phyloP scores from a whole-genome alignment of 768 basidiomycete species.

The Trametopsis cervina region DNA sequence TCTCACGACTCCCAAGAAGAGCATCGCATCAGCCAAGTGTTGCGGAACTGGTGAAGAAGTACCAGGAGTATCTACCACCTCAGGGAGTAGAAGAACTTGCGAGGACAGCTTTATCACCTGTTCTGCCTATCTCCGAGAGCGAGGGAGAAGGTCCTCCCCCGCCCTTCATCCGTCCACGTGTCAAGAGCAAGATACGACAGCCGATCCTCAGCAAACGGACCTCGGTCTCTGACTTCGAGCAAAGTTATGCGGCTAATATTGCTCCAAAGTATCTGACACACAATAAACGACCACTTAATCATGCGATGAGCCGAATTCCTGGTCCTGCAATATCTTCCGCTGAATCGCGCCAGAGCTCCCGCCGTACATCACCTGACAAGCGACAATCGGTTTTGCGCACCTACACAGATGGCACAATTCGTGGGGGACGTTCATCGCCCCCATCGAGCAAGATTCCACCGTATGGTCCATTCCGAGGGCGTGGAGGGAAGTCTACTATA shows the following conservation, averaged over 20 bases:
- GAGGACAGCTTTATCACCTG: constrained; percentile 61
- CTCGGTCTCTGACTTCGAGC: constrained; percentile 81
- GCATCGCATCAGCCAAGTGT: constrained; percentile 55
- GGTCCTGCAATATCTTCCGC: constrained; percentile 40
- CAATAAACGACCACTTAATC: constrained; percentile 37
- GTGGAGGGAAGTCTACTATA: constrained; percentile 26
- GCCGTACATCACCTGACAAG: constrained; percentile 73
- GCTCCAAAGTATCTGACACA: constrained; percentile 68
- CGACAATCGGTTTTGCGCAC: constrained; percentile 25
- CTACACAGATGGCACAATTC: constrained; percentile 18
- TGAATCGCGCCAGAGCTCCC: constrained; percentile 56
- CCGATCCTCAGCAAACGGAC: constrained; percentile 43
- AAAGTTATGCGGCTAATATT: constrained; percentile 89
- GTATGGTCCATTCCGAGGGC: constrained; percentile 22
- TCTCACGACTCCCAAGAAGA: constrained; percentile 62
- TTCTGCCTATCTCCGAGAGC: constrained; percentile 64
- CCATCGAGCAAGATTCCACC: constrained; percentile 28
- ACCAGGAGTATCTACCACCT: constrained; percentile 70
- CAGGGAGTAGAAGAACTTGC: constrained; percentile 67
- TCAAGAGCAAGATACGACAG: constrained; percentile 45
- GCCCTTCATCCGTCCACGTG: constrained; percentile 26
- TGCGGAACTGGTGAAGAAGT: constrained; percentile 79
- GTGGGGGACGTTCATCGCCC: constrained; percentile 13
- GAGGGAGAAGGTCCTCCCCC: constrained; percentile 56
- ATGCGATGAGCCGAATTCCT: constrained; percentile 39